phyloP scores from a whole-genome alignment of 2,329 filamentous ascomycete genomes.

The Colletotrichum lupini region DNA sequence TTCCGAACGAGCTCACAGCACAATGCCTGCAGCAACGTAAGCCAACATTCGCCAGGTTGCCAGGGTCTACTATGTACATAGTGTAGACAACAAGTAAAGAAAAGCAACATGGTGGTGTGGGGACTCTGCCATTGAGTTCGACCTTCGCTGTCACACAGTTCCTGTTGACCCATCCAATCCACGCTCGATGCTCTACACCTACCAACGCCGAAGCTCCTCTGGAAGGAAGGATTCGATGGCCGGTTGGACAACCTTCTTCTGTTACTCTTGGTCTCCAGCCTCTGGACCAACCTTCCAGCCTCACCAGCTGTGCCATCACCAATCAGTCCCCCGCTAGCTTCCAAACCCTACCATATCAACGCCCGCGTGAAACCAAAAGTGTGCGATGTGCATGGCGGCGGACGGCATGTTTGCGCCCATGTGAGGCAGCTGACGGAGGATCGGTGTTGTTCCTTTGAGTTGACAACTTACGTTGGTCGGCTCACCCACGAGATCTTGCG shows the following conservation, averaged over 20 bases:
- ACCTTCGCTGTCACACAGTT: slow-evolving; percentile 11
- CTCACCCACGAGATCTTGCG: slow-evolving; percentile 29
- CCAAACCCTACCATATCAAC: background rate
- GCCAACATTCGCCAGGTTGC: slow-evolving; percentile 1
- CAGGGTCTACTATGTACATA: slow-evolving; percentile 3
- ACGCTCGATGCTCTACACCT: slow-evolving; percentile 27
- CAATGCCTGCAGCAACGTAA: slow-evolving; percentile 17
- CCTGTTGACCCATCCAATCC: slow-evolving; percentile 22
- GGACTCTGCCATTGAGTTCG: slow-evolving; percentile 24
- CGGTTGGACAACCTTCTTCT: slow-evolving; percentile 29
- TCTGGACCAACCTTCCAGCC: slow-evolving; percentile 22
- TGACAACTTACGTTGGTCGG: background rate
- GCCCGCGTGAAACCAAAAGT: slow-evolving; percentile 27
- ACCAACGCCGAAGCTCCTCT: slow-evolving; percentile 8
- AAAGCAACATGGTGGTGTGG: slow-evolving; percentile 22
- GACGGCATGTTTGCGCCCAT: background rate
- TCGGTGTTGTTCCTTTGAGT: background rate
- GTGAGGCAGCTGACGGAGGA: background rate
- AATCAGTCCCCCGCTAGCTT: background rate
- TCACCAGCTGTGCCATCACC: slow-evolving; percentile 6
- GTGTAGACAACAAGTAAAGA: background rate
- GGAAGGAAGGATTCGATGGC: slow-evolving; percentile 16
- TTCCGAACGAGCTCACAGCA: slow-evolving; percentile 13
- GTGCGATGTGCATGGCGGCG: slow-evolving; percentile 9
- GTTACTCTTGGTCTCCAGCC: slow-evolving; percentile 32